Percentiles rank a stretch among this genome's conserved stretches.
These are phyloP conservation scores for Medakamo hakoo DNA, from an alignment of 139 green algal genomes.

Conservation along the genomic window DNA sequence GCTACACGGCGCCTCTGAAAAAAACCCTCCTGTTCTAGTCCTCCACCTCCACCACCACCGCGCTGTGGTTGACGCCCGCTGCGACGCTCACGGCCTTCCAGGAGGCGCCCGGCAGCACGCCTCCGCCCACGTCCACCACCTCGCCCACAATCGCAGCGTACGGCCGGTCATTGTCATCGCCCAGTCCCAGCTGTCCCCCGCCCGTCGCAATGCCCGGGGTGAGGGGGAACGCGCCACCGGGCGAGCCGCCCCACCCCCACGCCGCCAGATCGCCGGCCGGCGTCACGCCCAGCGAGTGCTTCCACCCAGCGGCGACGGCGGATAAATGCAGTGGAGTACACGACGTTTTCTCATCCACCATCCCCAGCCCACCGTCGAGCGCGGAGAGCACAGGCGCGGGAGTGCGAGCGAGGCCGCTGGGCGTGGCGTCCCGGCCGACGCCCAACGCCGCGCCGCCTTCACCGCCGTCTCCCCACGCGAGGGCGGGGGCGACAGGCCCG, in stretches of 20 bases:
- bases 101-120: no score
- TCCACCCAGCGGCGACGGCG: conserved; percentile 44
- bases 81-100: background rate
- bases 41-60: background rate
- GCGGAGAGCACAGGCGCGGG: no score
- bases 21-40: no score
- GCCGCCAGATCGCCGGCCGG: conserved; percentile 42
- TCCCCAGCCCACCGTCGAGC: no score
- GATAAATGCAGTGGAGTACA: no score
- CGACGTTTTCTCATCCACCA: no score
- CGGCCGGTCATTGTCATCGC: conserved; percentile 19
- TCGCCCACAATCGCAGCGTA: no score
- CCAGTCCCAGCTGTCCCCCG: conserved; percentile 55
- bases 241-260: conserved; percentile 32
- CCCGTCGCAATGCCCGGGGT: conserved; percentile 18
- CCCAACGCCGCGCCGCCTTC: conserved; percentile 1
- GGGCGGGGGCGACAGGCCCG: background rate
- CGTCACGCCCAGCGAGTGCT: conserved; percentile 57
- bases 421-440: conserved; percentile 35
- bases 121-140: background rate
- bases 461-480: background rate
- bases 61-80: background rate
- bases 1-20: no score
- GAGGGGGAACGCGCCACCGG: conserved; percentile 7
- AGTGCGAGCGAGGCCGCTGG: conserved; percentile 44